phyloP scores from a whole-genome alignment of 208 protist genomes.

The Leishmania lainsoni region DNA sequence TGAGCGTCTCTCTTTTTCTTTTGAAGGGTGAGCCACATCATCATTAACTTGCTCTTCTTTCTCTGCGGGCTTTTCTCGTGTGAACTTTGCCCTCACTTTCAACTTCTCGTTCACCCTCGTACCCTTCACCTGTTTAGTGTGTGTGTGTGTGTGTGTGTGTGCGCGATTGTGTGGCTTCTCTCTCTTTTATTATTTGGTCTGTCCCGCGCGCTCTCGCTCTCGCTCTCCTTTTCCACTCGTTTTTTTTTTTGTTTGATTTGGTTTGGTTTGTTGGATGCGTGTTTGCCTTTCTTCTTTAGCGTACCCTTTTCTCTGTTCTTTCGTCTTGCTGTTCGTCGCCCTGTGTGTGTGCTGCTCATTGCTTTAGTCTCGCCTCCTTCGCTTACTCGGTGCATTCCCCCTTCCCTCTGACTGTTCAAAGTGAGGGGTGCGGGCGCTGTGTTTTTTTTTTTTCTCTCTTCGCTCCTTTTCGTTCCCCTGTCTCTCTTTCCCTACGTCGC shows the following conservation, averaged over 20 bases:
- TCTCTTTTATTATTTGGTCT: background rate
- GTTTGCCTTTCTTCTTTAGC: background rate
- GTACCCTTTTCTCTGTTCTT: background rate
- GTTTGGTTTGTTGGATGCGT: no score
- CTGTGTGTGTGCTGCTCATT: no score
- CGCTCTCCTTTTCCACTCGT: background rate
- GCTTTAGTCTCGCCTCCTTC: background rate
- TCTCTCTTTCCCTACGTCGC: background rate
- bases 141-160: background rate
- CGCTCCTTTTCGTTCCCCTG: background rate
- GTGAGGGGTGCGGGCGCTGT: background rate
- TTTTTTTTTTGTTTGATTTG: no score
- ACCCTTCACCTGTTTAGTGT: no score
- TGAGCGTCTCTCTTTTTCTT: background rate
- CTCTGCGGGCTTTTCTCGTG: background rate
- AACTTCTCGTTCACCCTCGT: no score
- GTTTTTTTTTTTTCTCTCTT: background rate
- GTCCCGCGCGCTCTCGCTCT: background rate
- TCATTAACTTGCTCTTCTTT: background rate
- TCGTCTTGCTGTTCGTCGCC: background rate
- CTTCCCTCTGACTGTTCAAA: background rate
- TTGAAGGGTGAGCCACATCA: background rate
- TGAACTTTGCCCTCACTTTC: no score
- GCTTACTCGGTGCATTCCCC: background rate
- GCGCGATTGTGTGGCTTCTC: background rate